Evolutionary conservation across 2,329 filamentous ascomycete genomes (phyloP).

Genomic region (Sporothrix pallida): DNA sequence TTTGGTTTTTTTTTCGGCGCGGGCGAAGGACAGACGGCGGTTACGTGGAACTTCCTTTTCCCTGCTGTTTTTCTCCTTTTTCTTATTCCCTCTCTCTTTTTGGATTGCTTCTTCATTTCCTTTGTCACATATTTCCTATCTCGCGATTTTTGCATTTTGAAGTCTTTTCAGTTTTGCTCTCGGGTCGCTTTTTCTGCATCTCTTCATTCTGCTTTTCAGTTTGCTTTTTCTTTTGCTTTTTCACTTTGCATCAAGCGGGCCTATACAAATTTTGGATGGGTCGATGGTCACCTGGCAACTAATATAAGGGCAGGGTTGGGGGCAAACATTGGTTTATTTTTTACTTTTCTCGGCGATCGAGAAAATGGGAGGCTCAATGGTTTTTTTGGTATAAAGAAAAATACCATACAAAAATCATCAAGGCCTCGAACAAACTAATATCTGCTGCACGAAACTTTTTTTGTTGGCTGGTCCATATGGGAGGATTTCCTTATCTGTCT

Average conservation of each 20-base stretch:
- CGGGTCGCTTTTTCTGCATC: constrained; percentile 38
- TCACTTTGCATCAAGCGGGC: constrained; percentile 40
- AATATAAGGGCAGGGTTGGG: constrained; percentile 50
- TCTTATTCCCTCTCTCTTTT: constrained; percentile 8
- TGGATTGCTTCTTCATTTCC: constrained; percentile 35
- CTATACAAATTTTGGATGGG: constrained; percentile 40
- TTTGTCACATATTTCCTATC: constrained; percentile 38
- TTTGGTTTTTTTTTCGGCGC: constrained; percentile 34
- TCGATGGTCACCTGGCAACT: constrained; percentile 52
- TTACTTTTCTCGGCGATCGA: constrained; percentile 40
- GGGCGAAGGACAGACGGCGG: constrained; percentile 36
- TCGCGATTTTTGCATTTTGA: constrained; percentile 43
- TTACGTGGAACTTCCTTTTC: constrained; percentile 29
- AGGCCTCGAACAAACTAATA: constrained; percentile 50
- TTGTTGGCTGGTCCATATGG: constrained; percentile 60
- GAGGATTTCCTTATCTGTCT: constrained; percentile 46
- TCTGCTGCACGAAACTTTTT: constrained; percentile 47
- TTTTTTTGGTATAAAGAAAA: constrained; percentile 18
- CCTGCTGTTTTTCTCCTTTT: constrained; percentile 1
- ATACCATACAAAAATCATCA: constrained; percentile 1
- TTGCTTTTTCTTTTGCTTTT: constrained; percentile 15
- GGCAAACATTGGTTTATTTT: constrained; percentile 41
- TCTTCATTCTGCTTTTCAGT: constrained; percentile 18
- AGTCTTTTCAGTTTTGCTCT: constrained; percentile 40
- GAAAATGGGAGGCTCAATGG: constrained; percentile 21